Conservation (phyloP, 2,329 filamentous ascomycete species). For the Stachybotrys elegans region DNA sequence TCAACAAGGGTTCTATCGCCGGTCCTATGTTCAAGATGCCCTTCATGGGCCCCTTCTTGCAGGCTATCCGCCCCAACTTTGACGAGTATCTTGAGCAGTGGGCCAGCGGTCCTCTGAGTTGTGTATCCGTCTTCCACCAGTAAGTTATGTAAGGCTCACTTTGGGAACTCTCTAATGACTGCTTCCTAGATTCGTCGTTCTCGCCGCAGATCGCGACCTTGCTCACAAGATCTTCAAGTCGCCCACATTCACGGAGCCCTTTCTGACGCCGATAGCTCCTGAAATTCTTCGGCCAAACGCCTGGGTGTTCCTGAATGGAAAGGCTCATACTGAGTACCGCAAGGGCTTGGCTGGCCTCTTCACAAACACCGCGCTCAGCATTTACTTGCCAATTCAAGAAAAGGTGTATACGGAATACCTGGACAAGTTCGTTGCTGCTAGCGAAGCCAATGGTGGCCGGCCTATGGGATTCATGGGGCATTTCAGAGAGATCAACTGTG, state of each 20-base stretch:
- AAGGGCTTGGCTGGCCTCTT: conserved; percentile 72
- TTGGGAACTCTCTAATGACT: rapidly evolving
- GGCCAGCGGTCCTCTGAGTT: conserved; percentile 73
- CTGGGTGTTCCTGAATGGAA: conserved; percentile 77
- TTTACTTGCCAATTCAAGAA: conserved; percentile 70
- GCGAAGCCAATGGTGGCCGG: conserved; percentile 43
- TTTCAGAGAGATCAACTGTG: conserved; percentile 75
- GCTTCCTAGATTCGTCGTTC: conserved; percentile 63
- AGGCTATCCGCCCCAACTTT: conserved; percentile 71
- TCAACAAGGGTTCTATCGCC: conserved; percentile 56
- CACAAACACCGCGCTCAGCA: conserved; percentile 64
- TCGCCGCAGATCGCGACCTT: conserved; percentile 71
- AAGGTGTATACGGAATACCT: conserved; percentile 70
- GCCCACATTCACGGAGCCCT: conserved; percentile 68
- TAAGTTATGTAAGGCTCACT: too few relatives aligned
- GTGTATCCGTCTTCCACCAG: conserved; percentile 84
- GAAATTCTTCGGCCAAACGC: conserved; percentile 68
- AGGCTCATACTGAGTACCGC: conserved; percentile 70
- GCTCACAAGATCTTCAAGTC: conserved; percentile 81
- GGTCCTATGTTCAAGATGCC: conserved; percentile 61
- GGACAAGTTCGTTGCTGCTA: conserved; percentile 59
- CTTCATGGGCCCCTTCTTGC: conserved; percentile 70
- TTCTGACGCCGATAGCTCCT: conserved; percentile 69
- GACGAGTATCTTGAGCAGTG: conserved; percentile 70
- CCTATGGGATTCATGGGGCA: conserved; percentile 64